Evolutionary conservation across 306 rosid genomes (phyloP).

Genomic region (Carpinus viminea): DNA sequence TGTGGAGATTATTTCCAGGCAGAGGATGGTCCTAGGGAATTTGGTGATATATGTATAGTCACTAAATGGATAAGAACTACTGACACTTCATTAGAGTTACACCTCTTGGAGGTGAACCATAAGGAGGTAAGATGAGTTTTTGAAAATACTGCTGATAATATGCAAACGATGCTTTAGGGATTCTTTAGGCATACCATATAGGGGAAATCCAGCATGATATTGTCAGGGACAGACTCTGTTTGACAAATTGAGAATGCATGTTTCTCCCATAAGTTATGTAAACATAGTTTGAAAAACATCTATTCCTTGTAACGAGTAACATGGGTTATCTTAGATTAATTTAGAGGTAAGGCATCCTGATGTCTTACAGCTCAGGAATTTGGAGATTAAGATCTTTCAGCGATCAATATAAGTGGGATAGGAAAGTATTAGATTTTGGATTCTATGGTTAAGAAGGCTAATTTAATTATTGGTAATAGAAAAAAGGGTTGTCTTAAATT

Average conservation of each 20-base stretch:
- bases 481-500: neutral
- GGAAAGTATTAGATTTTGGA: neutral
- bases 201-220: neutral
- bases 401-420: too few relatives aligned
- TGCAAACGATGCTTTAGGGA: neutral
- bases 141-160: neutral
- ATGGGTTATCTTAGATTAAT: neutral
- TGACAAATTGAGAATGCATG: neutral
- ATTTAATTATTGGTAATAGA: neutral
- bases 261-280: neutral
- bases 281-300: too few relatives aligned
- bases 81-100: constrained; percentile 60
- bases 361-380: too few relatives aligned
- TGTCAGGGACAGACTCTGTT: neutral
- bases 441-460: neutral
- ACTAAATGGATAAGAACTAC: constrained; percentile 70
- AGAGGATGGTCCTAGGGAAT: constrained; percentile 86
- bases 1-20: constrained; percentile 95
- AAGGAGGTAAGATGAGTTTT: constrained; percentile 59
- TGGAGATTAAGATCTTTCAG: too few relatives aligned
- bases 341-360: neutral
- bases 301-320: neutral
- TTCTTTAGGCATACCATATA: neutral
- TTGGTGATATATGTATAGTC: constrained; percentile 65
- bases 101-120: constrained; percentile 68